phyloP scores from a whole-genome alignment of 2,329 filamentous ascomycete species.

The Pseudocercospora ulei region DNA sequence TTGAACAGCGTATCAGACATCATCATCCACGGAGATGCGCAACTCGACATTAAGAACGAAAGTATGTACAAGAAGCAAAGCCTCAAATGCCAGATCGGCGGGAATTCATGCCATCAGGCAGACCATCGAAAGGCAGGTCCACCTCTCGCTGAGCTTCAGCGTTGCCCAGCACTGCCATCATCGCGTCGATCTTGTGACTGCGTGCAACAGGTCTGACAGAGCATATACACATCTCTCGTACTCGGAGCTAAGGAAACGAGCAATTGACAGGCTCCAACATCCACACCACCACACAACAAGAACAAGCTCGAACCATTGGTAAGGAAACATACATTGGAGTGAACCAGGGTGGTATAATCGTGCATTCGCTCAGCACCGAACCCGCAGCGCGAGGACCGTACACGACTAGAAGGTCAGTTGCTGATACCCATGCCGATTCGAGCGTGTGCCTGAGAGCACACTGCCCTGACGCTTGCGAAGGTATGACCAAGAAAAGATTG shows the following conservation, averaged over 20 bases:
- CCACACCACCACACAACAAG: constrained; percentile 12
- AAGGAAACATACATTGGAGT: constrained; percentile 16
- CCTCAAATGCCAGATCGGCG: constrained; percentile 1
- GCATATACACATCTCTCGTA: constrained; percentile 23
- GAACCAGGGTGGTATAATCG: constrained; percentile 17
- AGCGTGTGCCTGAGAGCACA: constrained; percentile 9
- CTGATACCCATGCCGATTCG: constrained; percentile 21
- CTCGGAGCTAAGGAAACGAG: constrained; percentile 13
- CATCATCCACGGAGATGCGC: constrained; percentile 13
- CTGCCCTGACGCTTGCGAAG: constrained; percentile 11
- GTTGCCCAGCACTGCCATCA: constrained; percentile 11
- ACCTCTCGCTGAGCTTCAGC: constrained; percentile 5
- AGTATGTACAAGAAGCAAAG: constrained; percentile 26
- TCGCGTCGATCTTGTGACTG: constrained; percentile 14
- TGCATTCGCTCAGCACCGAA: constrained; percentile 22
- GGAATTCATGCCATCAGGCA: constrained; percentile 8
- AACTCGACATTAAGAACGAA: constrained; percentile 26
- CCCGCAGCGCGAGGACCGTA: constrained; percentile 23
- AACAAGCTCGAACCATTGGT: constrained; percentile 15
- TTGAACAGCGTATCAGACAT: background rate
- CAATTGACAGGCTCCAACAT: constrained; percentile 10
- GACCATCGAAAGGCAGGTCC: constrained; percentile 16
- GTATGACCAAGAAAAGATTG: constrained; percentile 14
- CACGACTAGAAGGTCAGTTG: constrained; percentile 19
- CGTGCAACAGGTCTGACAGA: constrained; percentile 21